These are phyloP conservation scores for Fusarium praegraminearum DNA, from an alignment of 2,329 filamentous ascomycete genomes.

Conservation along the genomic window DNA sequence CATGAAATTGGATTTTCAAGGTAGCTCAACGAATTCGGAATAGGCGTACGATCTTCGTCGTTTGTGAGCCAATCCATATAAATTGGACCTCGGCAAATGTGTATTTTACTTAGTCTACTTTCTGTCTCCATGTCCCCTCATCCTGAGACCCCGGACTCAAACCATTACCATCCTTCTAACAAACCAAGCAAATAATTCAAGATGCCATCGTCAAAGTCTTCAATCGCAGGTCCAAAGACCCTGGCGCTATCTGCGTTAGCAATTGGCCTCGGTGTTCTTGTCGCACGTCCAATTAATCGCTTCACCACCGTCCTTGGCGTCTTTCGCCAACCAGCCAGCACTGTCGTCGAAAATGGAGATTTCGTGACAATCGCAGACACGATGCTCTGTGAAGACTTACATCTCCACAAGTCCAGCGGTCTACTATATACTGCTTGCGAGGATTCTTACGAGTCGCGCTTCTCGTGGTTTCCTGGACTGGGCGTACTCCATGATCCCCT, in stretches of 20 bases:
- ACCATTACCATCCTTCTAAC: neutral
- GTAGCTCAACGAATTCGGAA: neutral
- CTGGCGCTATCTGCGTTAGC: neutral
- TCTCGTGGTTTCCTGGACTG: slow-evolving; percentile 65
- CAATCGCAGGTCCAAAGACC: neutral
- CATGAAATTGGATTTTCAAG: neutral
- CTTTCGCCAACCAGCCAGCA: slow-evolving; percentile 44
- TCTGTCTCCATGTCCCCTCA: neutral
- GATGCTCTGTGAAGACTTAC: slow-evolving; percentile 69
- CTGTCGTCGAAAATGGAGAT: slow-evolving; percentile 31
- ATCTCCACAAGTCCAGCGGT: slow-evolving; percentile 62
- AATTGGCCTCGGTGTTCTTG: neutral
- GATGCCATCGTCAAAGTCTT: neutral
- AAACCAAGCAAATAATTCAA: neutral
- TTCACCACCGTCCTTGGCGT: slow-evolving; percentile 45
- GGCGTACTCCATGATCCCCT: slow-evolving; percentile 56
- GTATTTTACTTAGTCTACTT: neutral
- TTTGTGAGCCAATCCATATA: neutral
- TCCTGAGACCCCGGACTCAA: neutral
- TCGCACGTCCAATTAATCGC: slow-evolving; percentile 3
- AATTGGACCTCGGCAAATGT: neutral
- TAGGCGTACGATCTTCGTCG: neutral
- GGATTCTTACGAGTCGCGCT: slow-evolving; percentile 56
- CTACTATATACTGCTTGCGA: slow-evolving; percentile 69
- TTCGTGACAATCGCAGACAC: slow-evolving; percentile 63